phyloP scores from a whole-genome alignment of 2,329 filamentous ascomycete species.

The Onygenales sp. region DNA sequence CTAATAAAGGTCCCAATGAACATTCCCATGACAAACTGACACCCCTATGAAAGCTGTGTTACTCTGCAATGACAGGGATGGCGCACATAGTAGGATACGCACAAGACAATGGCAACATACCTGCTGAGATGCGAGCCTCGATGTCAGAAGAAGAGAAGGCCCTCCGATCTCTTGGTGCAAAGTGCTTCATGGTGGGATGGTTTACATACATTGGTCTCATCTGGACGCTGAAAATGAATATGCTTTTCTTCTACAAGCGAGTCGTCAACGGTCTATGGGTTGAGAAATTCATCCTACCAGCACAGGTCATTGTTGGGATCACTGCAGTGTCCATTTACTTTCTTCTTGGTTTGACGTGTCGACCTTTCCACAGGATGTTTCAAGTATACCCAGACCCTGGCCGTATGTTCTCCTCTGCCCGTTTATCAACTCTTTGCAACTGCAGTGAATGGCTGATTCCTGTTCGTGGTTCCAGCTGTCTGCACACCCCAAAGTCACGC shows the following conservation, averaged over 20 bases:
- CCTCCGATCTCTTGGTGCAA: conserved; percentile 23
- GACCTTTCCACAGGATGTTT: conserved; percentile 27
- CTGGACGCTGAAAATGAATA: conserved; percentile 34
- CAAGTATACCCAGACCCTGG: conserved; percentile 30
- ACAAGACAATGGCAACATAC: conserved; percentile 22
- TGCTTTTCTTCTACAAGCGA: conserved; percentile 32
- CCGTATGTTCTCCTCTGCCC: conserved; percentile 16
- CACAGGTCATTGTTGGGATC: conserved; percentile 21
- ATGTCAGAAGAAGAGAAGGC: conserved; percentile 20
- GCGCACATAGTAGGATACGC: conserved; percentile 19
- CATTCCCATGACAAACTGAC: neutral
- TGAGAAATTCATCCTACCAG: conserved; percentile 26
- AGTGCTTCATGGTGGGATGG: conserved; percentile 29
- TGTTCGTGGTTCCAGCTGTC: conserved; percentile 5
- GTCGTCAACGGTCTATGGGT: conserved; percentile 27
- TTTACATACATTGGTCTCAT: conserved; percentile 27
- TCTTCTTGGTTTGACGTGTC: conserved; percentile 22
- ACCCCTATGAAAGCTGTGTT: conserved; percentile 5
- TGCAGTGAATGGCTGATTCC: neutral
- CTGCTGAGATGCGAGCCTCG: conserved; percentile 20
- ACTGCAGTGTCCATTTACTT: conserved; percentile 19
- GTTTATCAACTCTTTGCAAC: neutral
- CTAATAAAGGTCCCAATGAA: neutral
- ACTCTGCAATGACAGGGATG: conserved; percentile 14
- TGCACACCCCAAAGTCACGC: conserved; percentile 25